Evolutionary conservation across 2,329 filamentous ascomycete species (phyloP).

Genomic region (Uncinocarpus reesii): DNA sequence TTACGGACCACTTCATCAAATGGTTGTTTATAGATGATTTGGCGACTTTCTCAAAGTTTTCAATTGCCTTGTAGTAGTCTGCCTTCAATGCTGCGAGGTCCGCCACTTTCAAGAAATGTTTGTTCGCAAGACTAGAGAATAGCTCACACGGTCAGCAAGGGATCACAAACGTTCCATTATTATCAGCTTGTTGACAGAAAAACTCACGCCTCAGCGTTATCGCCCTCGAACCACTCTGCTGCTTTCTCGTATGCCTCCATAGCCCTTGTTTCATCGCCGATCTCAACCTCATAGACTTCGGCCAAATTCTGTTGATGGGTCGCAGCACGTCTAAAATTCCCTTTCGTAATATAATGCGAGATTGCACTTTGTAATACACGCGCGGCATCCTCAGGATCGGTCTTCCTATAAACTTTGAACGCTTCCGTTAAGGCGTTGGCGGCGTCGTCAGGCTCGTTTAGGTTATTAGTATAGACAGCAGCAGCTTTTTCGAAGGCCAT

Average conservation of each 20-base stretch:
- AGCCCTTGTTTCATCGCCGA: conserved; percentile 67
- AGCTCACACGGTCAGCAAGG: too few species aligned
- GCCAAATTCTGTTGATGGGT: conserved; percentile 82
- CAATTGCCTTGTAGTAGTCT: conserved; percentile 76
- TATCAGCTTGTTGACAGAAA: too few species aligned
- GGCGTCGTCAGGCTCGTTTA: conserved; percentile 87
- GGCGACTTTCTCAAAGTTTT: conserved; percentile 75
- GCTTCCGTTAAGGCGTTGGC: conserved; percentile 82
- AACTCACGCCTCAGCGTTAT: conserved; percentile 70
- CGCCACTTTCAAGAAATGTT: conserved; percentile 83
- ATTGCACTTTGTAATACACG: conserved; percentile 71
- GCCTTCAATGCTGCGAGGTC: conserved; percentile 72
- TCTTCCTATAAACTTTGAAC: conserved; percentile 88
- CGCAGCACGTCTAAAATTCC: conserved; percentile 83
- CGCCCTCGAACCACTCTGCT: conserved; percentile 78
- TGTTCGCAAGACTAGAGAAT: conserved; percentile 67
- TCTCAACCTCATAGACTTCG: conserved; percentile 72
- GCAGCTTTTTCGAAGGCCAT: conserved; percentile 79
- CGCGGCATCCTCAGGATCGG: conserved; percentile 71
- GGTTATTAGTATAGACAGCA: conserved; percentile 63
- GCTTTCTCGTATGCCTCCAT: conserved; percentile 76
- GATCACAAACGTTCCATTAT: too few species aligned
- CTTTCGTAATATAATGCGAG: conserved; percentile 74
- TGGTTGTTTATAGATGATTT: conserved; percentile 73
- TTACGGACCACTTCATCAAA: conserved; percentile 85